Percentiles rank a stretch among this genome's conserved stretches.
Evolutionary conservation across 208 protist genomes (phyloP).

Genomic region (Leptomonas seymouri): DNA sequence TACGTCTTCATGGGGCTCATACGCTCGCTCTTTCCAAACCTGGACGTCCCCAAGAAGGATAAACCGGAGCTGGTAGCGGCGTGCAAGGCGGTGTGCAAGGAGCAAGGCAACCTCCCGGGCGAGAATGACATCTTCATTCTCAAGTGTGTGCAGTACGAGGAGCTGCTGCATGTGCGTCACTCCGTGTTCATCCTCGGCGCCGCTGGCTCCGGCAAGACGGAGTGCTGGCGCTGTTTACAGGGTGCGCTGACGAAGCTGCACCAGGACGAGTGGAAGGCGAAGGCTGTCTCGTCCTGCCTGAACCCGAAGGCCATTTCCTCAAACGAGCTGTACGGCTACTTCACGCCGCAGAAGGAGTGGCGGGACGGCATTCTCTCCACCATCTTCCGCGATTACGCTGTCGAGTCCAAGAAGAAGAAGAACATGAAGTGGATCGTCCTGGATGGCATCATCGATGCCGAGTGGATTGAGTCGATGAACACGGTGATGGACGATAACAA

Average conservation of each 20-base stretch:
- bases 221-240: slow-evolving; percentile 96
- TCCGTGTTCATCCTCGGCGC: slow-evolving; percentile 98
- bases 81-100: slow-evolving; percentile 91
- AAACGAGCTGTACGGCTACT: slow-evolving; percentile 99
- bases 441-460: slow-evolving; percentile 98
- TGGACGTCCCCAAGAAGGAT: slow-evolving; percentile 95
- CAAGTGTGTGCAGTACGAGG: slow-evolving; percentile 98
- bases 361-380: slow-evolving; percentile 95
- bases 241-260: slow-evolving; percentile 91
- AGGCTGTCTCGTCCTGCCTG: slow-evolving; percentile 90
- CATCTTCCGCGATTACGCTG: slow-evolving; percentile 96
- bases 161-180: slow-evolving; percentile 98
- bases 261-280: slow-evolving; percentile 93
- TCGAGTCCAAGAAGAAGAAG: slow-evolving; percentile 95
- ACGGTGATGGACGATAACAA: slow-evolving; percentile 99
- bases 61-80: slow-evolving; percentile 92
- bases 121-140: slow-evolving; percentile 98
- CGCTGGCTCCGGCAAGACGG: slow-evolving; percentile 96
- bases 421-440: slow-evolving; percentile 98
- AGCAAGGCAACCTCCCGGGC: slow-evolving; percentile 92
- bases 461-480: slow-evolving; percentile 99
- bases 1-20: slow-evolving; percentile 98
- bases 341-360: slow-evolving; percentile 97
- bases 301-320: slow-evolving; percentile 99
- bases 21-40: slow-evolving; percentile 97